Percentiles rank a stretch among this genome's conserved stretches.
Evolutionary conservation across 2,329 filamentous ascomycete genomes (phyloP).

Genomic region (Colletotrichum karsti): DNA sequence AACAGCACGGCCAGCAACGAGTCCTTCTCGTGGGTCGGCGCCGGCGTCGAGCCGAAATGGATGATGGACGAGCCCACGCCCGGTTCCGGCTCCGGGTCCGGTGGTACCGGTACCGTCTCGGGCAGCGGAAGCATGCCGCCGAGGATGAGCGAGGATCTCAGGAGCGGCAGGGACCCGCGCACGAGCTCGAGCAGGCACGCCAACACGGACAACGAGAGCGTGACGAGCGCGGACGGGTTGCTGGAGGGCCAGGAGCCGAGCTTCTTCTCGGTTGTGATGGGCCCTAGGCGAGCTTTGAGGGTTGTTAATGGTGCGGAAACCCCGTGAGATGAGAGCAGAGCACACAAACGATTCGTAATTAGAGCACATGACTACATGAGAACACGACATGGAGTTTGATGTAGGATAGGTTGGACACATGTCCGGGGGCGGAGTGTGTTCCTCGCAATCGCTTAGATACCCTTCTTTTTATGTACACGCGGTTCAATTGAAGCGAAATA

Average conservation of each 20-base stretch:
- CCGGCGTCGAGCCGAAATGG: constrained; percentile 41
- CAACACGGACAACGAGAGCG: constrained; percentile 35
- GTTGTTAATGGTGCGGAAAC: constrained; percentile 66
- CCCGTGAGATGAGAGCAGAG: constrained; percentile 36
- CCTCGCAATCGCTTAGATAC: constrained; percentile 25
- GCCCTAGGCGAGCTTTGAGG: constrained; percentile 72
- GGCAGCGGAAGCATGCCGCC: constrained; percentile 27
- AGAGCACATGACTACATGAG: neutral
- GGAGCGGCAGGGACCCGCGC: constrained; percentile 25
- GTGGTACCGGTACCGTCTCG: constrained; percentile 27
- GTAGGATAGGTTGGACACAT: neutral
- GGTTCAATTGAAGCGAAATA: no score
- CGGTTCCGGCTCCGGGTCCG: constrained; percentile 24
- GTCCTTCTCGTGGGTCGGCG: constrained; percentile 42
- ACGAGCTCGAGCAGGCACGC: constrained; percentile 32
- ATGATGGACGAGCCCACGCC: constrained; percentile 33
- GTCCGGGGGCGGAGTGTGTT: neutral
- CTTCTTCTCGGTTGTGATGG: constrained; percentile 75
- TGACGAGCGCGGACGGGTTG: constrained; percentile 62
- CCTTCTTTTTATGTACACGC: constrained; percentile 16
- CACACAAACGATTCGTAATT: neutral
- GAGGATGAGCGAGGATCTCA: constrained; percentile 30
- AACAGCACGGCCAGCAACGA: constrained; percentile 32
- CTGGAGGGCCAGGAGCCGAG: constrained; percentile 71
- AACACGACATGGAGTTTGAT: constrained; percentile 12